phyloP scores from a whole-genome alignment of 1,284 basidiomycete species.

The Naganishia albida region DNA sequence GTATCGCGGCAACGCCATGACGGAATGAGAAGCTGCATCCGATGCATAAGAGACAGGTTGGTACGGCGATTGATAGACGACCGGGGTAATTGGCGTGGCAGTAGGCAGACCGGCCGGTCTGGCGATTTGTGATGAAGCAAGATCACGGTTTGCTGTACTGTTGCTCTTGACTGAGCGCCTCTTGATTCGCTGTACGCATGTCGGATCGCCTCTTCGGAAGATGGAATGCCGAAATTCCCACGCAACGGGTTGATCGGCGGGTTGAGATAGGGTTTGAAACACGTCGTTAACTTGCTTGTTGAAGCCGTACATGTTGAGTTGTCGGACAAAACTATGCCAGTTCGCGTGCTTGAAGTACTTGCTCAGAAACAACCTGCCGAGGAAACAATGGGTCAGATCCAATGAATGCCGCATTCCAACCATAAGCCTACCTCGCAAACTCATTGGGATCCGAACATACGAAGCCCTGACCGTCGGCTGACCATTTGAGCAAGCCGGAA shows the following conservation, averaged over 20 bases:
- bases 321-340: slow-evolving; percentile 56
- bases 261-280: slow-evolving; percentile 43
- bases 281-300: slow-evolving; percentile 51
- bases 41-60: slow-evolving; percentile 10
- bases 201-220: slow-evolving; percentile 53
- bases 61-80: slow-evolving; percentile 12
- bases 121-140: slow-evolving; percentile 20
- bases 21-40: slow-evolving; percentile 3
- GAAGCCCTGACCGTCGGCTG: slow-evolving; percentile 51
- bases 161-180: slow-evolving; percentile 33
- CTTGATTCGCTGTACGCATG: slow-evolving; percentile 52
- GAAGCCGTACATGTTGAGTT: slow-evolving; percentile 56
- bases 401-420: slow-evolving; percentile 14
- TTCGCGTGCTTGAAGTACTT: slow-evolving; percentile 57
- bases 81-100: not conserved
- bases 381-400: not conserved
- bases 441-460: slow-evolving; percentile 54
- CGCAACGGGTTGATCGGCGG: slow-evolving; percentile 44
- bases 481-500: slow-evolving; percentile 53
- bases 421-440: slow-evolving; percentile 50
- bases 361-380: slow-evolving; percentile 48
- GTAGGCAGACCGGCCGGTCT: slow-evolving; percentile 9
- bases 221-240: slow-evolving; percentile 56
- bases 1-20: slow-evolving; percentile 18
- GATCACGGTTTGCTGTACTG: slow-evolving; percentile 14